These are phyloP conservation scores for Extremus antarcticus DNA, from an alignment of 495 filamentous ascomycete genomes.

Conservation along the genomic window DNA sequence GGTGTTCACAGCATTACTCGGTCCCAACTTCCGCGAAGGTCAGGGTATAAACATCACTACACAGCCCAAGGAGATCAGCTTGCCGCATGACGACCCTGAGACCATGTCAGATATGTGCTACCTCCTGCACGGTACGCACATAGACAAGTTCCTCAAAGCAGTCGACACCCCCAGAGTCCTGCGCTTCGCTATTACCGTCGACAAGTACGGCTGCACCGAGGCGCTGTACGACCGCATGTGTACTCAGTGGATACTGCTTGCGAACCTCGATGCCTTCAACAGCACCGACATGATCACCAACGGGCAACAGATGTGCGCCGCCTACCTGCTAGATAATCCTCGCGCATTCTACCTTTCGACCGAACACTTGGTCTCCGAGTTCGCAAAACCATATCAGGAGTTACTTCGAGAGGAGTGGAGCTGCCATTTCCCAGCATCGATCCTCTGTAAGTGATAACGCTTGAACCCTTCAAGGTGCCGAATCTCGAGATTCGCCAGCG, in stretches of 20 bases:
- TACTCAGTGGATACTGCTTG: background rate
- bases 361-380: background rate
- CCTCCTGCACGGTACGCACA: background rate
- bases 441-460: background rate
- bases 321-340: constrained; percentile 4
- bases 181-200: background rate
- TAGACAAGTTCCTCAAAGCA: background rate
- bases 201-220: constrained; percentile 7
- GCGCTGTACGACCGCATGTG: background rate
- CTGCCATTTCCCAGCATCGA: background rate
- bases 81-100: constrained; percentile 3
- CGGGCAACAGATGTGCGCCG: background rate
- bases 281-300: background rate
- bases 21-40: constrained; percentile 3
- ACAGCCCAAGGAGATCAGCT: background rate
- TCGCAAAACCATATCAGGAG: background rate
- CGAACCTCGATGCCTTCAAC: background rate
- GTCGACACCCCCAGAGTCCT: background rate
- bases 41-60: background rate
- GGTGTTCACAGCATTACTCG: constrained; percentile 1
- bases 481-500: no score
- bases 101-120: constrained; percentile 8
- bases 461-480: background rate
- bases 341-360: background rate
- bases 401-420: background rate